Evolutionary conservation across 371 early-diverging fungal species (phyloP).

Genomic region (Circinella minor): DNA sequence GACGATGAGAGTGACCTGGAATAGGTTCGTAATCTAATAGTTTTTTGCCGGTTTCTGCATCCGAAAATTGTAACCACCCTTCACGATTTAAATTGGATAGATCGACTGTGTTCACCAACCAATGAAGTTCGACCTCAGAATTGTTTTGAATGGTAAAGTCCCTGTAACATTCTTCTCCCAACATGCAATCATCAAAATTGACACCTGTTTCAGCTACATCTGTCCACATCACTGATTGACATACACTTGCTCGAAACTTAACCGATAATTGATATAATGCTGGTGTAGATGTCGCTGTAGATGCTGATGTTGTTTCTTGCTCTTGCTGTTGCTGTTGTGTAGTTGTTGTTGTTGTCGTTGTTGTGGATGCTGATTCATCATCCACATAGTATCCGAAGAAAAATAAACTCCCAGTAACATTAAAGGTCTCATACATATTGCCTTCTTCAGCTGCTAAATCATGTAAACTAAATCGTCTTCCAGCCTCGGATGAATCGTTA

Average conservation of each 20-base stretch:
- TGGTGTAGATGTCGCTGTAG: slow-evolving; percentile 26
- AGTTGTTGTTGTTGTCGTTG: slow-evolving; percentile 2
- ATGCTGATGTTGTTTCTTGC: background rate
- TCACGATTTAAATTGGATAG: slow-evolving; percentile 55
- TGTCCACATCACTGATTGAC: slow-evolving; percentile 88
- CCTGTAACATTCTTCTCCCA: slow-evolving; percentile 86
- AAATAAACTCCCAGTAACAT: slow-evolving; percentile 84
- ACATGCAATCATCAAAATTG: slow-evolving; percentile 92
- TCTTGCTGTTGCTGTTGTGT: slow-evolving; percentile 14
- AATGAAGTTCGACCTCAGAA: slow-evolving; percentile 90
- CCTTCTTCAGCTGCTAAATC: slow-evolving; percentile 19
- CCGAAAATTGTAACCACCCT: slow-evolving; percentile 73
- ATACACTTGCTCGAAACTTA: slow-evolving; percentile 84
- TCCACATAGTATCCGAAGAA: slow-evolving; percentile 75
- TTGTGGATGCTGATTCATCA: slow-evolving; percentile 3
- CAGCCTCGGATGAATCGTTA: background rate
- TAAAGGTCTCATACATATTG: slow-evolving; percentile 68
- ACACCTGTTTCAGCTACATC: slow-evolving; percentile 91
- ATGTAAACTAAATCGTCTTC: slow-evolving; percentile 15
- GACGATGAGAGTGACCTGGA: slow-evolving; percentile 71
- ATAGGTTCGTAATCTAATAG: slow-evolving; percentile 60
- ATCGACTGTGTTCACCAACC: slow-evolving; percentile 81
- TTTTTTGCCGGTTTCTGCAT: slow-evolving; percentile 73
- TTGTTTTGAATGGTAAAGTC: slow-evolving; percentile 91
- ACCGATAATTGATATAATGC: slow-evolving; percentile 74